Percentiles rank a stretch among this genome's conserved stretches.
Evolutionary conservation across 257 asterid species (phyloP).

Genomic region (Linderniella brevidens): DNA sequence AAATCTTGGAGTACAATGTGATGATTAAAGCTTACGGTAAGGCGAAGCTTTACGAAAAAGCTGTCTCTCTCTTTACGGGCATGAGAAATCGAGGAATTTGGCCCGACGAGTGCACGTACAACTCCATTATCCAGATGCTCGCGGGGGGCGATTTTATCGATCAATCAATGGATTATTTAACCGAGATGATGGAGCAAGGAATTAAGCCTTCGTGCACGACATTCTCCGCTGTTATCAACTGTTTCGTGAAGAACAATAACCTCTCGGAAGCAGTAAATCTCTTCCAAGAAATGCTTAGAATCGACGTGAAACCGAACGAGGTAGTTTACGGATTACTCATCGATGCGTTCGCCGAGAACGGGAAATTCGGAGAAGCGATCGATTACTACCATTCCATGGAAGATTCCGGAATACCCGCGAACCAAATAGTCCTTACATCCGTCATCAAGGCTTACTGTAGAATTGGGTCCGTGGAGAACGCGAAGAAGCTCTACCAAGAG

Average conservation of each 20-base stretch:
- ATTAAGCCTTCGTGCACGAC: constrained; percentile 53
- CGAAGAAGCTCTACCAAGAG: constrained; percentile 46
- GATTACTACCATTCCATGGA: constrained; percentile 50
- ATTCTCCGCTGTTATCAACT: constrained; percentile 49
- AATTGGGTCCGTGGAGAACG: constrained; percentile 64
- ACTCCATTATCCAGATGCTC: constrained; percentile 75
- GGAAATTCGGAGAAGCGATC: constrained; percentile 54
- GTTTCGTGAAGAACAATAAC: constrained; percentile 32
- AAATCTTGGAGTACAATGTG: constrained; percentile 68
- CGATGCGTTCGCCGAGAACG: constrained; percentile 68
- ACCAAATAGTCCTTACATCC: constrained; percentile 58
- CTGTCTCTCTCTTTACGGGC: constrained; percentile 49
- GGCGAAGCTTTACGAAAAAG: constrained; percentile 49
- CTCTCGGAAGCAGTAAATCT: constrained; percentile 43
- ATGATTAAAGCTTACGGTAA: constrained; percentile 91
- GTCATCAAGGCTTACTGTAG: constrained; percentile 76
- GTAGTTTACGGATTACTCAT: constrained; percentile 63
- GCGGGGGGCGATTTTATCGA: constrained; percentile 53
- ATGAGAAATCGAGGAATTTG: constrained; percentile 86
- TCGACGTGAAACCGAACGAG: constrained; percentile 54
- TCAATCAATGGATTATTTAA: constrained; percentile 35
- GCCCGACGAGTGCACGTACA: constrained; percentile 89
- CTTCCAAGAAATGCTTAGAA: constrained; percentile 47
- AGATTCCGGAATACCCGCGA: constrained; percentile 40
- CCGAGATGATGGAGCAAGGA: constrained; percentile 57